Base-by-base conservation (phyloP, 1,139 yeast genomes). In the Kodamaea fungicola region DNA sequence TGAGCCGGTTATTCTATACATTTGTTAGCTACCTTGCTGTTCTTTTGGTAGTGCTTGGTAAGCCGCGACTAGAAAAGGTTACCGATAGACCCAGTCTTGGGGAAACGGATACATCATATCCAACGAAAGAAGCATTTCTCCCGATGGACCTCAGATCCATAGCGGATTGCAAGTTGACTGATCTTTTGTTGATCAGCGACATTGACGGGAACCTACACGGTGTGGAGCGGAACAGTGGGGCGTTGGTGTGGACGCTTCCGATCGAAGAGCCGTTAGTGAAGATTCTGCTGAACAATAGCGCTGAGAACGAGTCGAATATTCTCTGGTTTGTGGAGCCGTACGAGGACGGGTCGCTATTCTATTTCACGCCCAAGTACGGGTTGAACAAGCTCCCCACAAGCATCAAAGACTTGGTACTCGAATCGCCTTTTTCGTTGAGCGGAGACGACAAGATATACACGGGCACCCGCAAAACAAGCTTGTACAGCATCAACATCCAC, bases 371-470 rank as follows among this genome's bases (percentile, higher is more conserved):
- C 8, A 77, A 75, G 30, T 69, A 64, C 28, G 97, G 97, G 0
- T 64, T 92, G 30, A 87, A 85, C 52, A 83, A 79, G 55, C 67
- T 92, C 6, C 97, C 97, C 0, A 77, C 94, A 1, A 75, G 89
- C 12, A 86, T 94, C 28, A 79, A 80, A 47, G 85, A 85, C 46
- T 67, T 92, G 44, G 90, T 92, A 0, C 60, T 78, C 46, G 85
- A 86, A 48, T 85, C 96, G 3, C 98, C 99, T 0, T 83, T 85
- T 55, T 78, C 85, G 4, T 59, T 83, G 13, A 73, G 74, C 42
- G 95, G 89, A 12, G 96, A 88, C 52, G 95, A 89, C 55, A 88
- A 86, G 52, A 78, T 89, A 3, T 92, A 89, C 58, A 90, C 97
- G 0, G 98, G 98, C 2, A 74, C 82, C 5, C 70, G 95, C 43